Conservation (phyloP, 208 protist genomes). For the Acanthamoeba castellanii region DNA sequence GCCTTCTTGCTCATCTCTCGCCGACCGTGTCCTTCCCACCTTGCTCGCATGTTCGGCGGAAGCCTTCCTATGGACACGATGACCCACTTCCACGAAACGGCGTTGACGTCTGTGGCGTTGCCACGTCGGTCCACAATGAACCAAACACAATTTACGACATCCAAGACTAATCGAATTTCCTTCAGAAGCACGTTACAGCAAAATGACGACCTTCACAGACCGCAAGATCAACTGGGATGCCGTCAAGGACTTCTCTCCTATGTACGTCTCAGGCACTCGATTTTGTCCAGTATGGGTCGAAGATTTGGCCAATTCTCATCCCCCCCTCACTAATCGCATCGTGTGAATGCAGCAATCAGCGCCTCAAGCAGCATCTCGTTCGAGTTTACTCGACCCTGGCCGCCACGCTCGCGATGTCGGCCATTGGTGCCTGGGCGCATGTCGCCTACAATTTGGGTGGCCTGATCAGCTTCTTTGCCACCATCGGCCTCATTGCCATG, state of each 20-base stretch:
- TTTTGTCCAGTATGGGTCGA: too few species aligned
- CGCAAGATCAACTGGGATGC: conserved; percentile 38
- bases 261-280: neutral
- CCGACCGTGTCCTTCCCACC: too few species aligned
- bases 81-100: neutral
- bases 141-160: too few species aligned
- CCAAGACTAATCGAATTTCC: too few species aligned
- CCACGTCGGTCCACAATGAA: neutral
- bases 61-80: neutral
- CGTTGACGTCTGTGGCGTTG: neutral
- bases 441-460: conserved; percentile 28
- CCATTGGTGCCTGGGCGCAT: conserved; percentile 10
- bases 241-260: conserved; percentile 17
- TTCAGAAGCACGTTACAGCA: too few species aligned
- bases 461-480: neutral
- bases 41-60: neutral
- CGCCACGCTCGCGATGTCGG: neutral
- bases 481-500: neutral
- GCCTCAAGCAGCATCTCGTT: conserved; percentile 10
- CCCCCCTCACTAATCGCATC: neutral
- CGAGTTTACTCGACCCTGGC: conserved; percentile 18
- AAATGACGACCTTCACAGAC: neutral
- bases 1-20: too few species aligned
- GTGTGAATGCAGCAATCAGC: neutral
- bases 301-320: neutral